These are phyloP conservation scores for Plectosphaerella sp. DNA, from an alignment of 2,329 filamentous ascomycete species.

Conservation along the genomic window DNA sequence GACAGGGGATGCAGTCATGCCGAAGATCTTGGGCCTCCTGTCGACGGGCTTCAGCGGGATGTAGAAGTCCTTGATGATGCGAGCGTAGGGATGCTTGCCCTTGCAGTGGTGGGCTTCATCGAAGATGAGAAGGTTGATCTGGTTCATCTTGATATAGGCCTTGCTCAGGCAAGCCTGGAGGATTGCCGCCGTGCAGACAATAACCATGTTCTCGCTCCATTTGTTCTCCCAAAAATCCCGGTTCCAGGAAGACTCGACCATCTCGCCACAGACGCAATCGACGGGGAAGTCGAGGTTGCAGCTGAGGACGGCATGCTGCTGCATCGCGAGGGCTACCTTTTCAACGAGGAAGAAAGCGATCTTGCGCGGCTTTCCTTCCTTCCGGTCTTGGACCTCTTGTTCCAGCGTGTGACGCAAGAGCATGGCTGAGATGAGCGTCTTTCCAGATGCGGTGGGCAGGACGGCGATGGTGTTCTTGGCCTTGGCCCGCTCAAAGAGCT, in stretches of 20 bases:
- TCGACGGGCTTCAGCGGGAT: constrained; percentile 36
- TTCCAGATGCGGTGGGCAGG: constrained; percentile 89
- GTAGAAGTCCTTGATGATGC: constrained; percentile 88
- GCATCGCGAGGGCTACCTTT: constrained; percentile 84
- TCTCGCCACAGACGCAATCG: constrained; percentile 70
- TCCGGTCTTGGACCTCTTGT: constrained; percentile 69
- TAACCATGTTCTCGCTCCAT: constrained; percentile 65
- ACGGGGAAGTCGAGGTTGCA: constrained; percentile 76
- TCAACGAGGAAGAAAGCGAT: constrained; percentile 87
- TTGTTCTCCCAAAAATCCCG: constrained; percentile 47
- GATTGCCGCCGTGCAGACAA: constrained; percentile 91
- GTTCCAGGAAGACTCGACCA: constrained; percentile 36
- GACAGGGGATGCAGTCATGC: constrained; percentile 95
- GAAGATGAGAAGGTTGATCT: constrained; percentile 88
- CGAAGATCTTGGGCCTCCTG: constrained; percentile 72
- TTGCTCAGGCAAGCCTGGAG: constrained; percentile 73
- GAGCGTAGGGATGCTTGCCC: constrained; percentile 85
- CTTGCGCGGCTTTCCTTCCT: constrained; percentile 52
- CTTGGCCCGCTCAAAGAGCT: constrained; percentile 87
- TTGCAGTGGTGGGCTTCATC: constrained; percentile 97
- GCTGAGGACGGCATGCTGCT: constrained; percentile 79
- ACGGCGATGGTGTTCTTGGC: constrained; percentile 85
- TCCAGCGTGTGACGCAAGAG: constrained; percentile 74
- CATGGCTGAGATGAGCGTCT: constrained; percentile 91
- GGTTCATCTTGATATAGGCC: constrained; percentile 73